Conservation (phyloP, 2,329 filamentous ascomycete genomes). For the Hirsutella minnesotensis region DNA sequence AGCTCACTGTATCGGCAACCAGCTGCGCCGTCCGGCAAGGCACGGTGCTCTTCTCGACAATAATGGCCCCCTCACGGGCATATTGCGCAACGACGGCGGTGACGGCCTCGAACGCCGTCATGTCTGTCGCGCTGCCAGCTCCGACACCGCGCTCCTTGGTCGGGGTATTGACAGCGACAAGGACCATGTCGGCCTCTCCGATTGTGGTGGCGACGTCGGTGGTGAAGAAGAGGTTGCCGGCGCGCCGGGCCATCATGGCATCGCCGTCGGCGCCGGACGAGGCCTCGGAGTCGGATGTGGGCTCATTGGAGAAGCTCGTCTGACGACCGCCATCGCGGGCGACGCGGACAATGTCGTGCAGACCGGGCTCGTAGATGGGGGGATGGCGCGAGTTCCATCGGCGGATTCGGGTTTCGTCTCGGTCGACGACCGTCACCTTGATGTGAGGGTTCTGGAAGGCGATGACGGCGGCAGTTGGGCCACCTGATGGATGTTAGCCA, state of each 20-base stretch:
- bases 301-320: slow-evolving; percentile 27
- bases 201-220: slow-evolving; percentile 52
- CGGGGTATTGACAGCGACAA: slow-evolving; percentile 70
- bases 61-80: slow-evolving; percentile 55
- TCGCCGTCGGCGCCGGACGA: slow-evolving; percentile 19
- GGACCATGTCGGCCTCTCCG: slow-evolving; percentile 56
- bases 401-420: slow-evolving; percentile 51
- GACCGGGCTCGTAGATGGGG: slow-evolving; percentile 65
- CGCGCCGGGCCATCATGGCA: slow-evolving; percentile 28
- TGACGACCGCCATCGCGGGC: slow-evolving; percentile 45
- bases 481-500: no score
- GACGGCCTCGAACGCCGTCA: slow-evolving; percentile 60
- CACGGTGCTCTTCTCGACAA: slow-evolving; percentile 75
- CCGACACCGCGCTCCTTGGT: slow-evolving; percentile 62
- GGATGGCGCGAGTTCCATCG: slow-evolving; percentile 64
- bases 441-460: slow-evolving; percentile 62
- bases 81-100: slow-evolving; percentile 54
- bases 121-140: slow-evolving; percentile 59
- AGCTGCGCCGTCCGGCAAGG: slow-evolving; percentile 63
- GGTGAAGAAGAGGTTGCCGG: slow-evolving; percentile 62
- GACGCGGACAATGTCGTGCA: slow-evolving; percentile 54
- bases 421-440: slow-evolving; percentile 63
- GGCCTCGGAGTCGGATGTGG: slow-evolving; percentile 17
- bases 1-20: slow-evolving; percentile 52
- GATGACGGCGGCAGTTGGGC: slow-evolving; percentile 63